Conservation (phyloP, 192 early-diverging fungal genomes). For the Gigaspora rosea region DNA sequence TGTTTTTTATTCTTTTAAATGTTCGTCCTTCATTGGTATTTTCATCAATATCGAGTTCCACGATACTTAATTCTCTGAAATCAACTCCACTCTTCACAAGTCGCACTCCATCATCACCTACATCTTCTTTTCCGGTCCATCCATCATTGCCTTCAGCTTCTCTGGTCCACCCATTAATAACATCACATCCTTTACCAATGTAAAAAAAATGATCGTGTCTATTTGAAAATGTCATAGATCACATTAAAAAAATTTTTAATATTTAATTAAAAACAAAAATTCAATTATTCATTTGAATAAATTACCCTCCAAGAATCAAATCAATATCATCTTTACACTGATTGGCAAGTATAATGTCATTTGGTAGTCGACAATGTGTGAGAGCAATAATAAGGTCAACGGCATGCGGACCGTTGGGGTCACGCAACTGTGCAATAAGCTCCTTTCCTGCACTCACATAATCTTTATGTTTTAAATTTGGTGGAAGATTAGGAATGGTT, state of each 20-base stretch:
- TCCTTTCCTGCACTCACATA: constrained; percentile 51
- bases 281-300: constrained; percentile 5
- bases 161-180: constrained; percentile 37
- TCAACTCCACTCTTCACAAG: constrained; percentile 71
- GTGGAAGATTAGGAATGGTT: constrained; percentile 63
- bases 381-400: constrained; percentile 71
- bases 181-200: constrained; percentile 49
- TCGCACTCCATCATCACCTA: constrained; percentile 40
- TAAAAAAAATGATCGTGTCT: constrained; percentile 74
- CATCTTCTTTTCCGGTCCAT: not conserved
- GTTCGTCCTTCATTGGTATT: constrained; percentile 19
- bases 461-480: constrained; percentile 59
- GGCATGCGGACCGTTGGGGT: constrained; percentile 41
- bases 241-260: not conserved
- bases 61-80: constrained; percentile 62
- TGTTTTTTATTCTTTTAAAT: constrained; percentile 32
- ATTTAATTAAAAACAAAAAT: not conserved
- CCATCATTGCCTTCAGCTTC: no score
- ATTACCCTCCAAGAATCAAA: constrained; percentile 65
- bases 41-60: constrained; percentile 41
- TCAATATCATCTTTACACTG: constrained; percentile 58
- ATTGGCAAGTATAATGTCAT: constrained; percentile 61
- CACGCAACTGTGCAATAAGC: constrained; percentile 42
- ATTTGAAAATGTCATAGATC: not conserved
- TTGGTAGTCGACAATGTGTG: constrained; percentile 72